Evolutionary conservation across 2,329 filamentous ascomycete species (phyloP), one percentile per base, ranked within the genome.

Genomic region (Colletotrichum salicis): DNA sequence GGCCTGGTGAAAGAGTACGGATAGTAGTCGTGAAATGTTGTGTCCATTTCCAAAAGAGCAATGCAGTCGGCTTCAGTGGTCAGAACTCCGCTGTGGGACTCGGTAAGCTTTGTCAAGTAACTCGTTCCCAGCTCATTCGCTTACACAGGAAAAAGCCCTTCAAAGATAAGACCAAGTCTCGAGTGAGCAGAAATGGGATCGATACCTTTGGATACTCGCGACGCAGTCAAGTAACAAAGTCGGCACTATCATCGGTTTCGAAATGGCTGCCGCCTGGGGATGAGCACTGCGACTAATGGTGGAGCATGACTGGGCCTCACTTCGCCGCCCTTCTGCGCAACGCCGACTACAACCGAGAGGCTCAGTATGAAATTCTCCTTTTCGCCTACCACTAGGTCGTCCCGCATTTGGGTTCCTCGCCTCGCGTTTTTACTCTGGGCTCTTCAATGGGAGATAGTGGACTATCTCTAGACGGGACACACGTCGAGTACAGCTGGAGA

Each of bases 401-500:
- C 6, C 66, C 52, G 1, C 22, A 24, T 1, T 31, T 69, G 4
- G 66, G 66, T 1, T 19, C 15, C 0, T 57, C 59, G 1, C 66
- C 59, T 10, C n/a, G 52, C 2, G 4, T n/a, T 3, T 24, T 24
- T 4, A 13, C 35, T 2, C 3, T 22, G 3, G 31, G 19, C n/a
- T n/a, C n/a, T n/a, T n/a, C n/a, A n/a, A n/a, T 3, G 27, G 59
- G 60, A 1, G 66, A 69, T 10, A 69, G 59, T 22, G 66, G 59
- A 2, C 59, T 69, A 4, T 69, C 59, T 15, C 37, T 69, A 8
- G 66, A 69, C 37, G 52, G 52, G 1, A 64, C 66, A 22, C 54
- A 64, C 37, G 52, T 69, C 1, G 66, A 69, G 12, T 69, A 69
- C 37, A 69, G 66, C 27, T 69, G 66, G 66, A 51, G 59, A 31